Evolutionary conservation across 2,329 filamentous ascomycete genomes (phyloP), one percentile per base, ranked within the genome.

Genomic region (Fusarium xyrophilum): DNA sequence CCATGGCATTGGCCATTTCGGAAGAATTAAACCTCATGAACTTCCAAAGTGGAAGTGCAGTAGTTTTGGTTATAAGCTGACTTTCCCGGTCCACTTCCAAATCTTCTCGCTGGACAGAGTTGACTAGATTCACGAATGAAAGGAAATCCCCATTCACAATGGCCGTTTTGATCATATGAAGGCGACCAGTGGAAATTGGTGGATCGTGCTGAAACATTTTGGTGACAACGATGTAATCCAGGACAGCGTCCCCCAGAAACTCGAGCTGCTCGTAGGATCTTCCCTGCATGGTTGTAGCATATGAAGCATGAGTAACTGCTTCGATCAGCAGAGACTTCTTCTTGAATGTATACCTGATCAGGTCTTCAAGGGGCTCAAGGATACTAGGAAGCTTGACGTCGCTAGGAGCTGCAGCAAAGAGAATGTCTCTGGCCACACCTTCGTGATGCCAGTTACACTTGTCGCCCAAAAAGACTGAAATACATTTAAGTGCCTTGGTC

Each of bases 221-320:
- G 1, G 80, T 82, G 11, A 92, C 88, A 50, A 97, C 82, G 57
- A 97, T 82, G 70, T 89, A 86, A 77, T 98, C 95, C 0, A 98
- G 86, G 5, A 97, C 82, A 0, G 93, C 87, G 71, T 98, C 95
- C 2, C 95, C 95, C 0, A 97, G 81, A 73, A 96, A 97, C 74
- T 97, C 95, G 2, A 97, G 85, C 0, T 93, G 87, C 69, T 97
- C 91, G 15, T 88, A 84, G 1, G 80, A 79, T 46, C 74, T 71
- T 17, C 68, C 64, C 3, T 66, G 60, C 25, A 79, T 82, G 5
- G 82, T 82, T 7, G 84, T 81, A 19, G 80, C 78, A 32, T 81
- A 82, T 0, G 92, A 94, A 0, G 88, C 82, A 74, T 97, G 94
- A 0, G 93, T 97, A 51, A 95, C 82, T 5, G 94, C 91, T 79